Evolutionary conservation across 2,329 filamentous ascomycete species (phyloP), one percentile per base, ranked within the genome.

Genomic region (Phaeophleospora eucalypticola): DNA sequence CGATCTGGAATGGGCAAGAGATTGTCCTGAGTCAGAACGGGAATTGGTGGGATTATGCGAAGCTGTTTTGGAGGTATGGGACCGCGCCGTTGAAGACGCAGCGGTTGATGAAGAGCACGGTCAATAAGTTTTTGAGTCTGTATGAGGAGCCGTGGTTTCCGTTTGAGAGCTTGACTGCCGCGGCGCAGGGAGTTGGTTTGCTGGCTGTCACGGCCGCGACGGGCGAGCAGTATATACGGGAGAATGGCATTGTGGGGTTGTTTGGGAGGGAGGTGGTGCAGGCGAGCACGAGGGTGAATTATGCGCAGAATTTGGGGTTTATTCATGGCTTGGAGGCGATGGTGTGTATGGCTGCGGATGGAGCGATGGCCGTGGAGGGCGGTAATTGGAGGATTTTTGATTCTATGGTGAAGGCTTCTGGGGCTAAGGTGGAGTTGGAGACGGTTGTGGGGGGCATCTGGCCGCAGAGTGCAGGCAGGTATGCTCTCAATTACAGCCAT

Each of bases 371-470:
- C 15, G 79, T 97, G 1, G 68, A 79, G 12, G 89, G 89, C 4
- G 93, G 93, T 1, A 98, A 97, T 66, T 97, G 90, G 89, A 83
- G 81, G 59, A 95, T 98, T 45, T 98, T 98, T 63, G 78, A 84
- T n/a, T 71, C 76, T 36, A 94, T 96, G 86, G 71, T 91, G 1
- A 74, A 79, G 32, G 70, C 73, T 0, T 84, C 87, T 1, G 70
- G 76, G 2, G 82, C 86, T 0, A 67, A 72, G 0, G 55, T 90
- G 4, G 70, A 73, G 33, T 71, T 87, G 18, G 86, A 90, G 58
- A 86, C 84, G 0, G 75, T 79, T 0, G 84, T 96, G 1, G 73
- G 75, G 0, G 72, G 71, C 3, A 80, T 95, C 41, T 65, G 69
- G 1, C 65, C 62, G 34, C 29, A 38, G 18, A 19, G 52, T 4